Base-by-base conservation (phyloP, 768 basidiomycete genomes). In the Pleurotus pulmonarius region DNA sequence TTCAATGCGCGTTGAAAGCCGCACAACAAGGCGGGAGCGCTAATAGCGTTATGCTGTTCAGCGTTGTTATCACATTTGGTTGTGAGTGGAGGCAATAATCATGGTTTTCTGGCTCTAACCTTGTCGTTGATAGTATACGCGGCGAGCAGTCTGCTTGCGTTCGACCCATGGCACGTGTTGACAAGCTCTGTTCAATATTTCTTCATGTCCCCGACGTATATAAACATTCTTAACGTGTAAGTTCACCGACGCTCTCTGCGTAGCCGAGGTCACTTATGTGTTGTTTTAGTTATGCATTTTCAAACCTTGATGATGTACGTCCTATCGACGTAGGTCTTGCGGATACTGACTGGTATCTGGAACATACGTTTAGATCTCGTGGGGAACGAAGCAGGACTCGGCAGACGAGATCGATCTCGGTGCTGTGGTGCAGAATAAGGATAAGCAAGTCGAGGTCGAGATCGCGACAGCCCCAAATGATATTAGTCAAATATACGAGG, bases 81-180 rank as follows among this genome's bases (percentile, higher is more conserved):
- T 72, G 86, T 88, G 58, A 62, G 80, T 69, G 20, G 20, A 20
- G 20, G 20, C 20, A 20, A 20, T 20, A 20, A 20, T 20, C 3
- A 20, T 20, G 20, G 20, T 20, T 20, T 20, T 20, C 3, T 20
- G 1, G 3, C 20, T 20, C 48, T 57, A 40, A 57, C 49, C 15
- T 64, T 25, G 12, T 40, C 24, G 16, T 51, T 24, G 46, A n/a
- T 55, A 87, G 87, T 90, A 39, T 97, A 91, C 70, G 75, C 88
- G 4, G 73, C 88, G 37, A 82, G 90, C 44, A 88, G 88, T 59
- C 61, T 97, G 39, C 73, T 98, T 40, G 92, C 93, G 0, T 82
- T 95, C 56, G 97, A 99, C 70, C 95, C 97, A 3, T 95, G 93
- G 92, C 96, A 98, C 71, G 85, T 98, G 75, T 47, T 97, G 60